phyloP scores from a whole-genome alignment of 306 rosid species.

The Casuarina cunninghamiana region DNA sequence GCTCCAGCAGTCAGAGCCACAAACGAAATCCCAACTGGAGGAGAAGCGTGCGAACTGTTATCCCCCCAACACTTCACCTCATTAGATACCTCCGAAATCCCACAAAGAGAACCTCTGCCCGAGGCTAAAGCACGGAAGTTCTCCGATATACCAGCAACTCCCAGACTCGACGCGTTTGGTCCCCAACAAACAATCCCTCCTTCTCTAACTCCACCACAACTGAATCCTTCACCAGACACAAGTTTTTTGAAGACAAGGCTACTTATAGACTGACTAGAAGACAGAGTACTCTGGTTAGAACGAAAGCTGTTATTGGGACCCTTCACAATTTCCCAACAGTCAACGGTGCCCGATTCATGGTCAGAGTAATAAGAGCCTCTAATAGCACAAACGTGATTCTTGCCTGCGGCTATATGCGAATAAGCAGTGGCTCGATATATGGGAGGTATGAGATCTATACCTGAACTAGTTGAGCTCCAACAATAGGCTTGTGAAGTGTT shows the following conservation, averaged over 20 bases:
- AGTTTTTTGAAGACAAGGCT: constrained; percentile 46
- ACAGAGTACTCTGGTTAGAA: constrained; percentile 46
- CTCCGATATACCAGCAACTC: constrained; percentile 44
- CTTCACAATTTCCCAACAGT: constrained; percentile 72
- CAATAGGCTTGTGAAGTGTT: constrained; percentile 75
- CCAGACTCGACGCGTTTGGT: constrained; percentile 49
- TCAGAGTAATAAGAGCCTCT: constrained; percentile 73
- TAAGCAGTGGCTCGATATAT: constrained; percentile 50
- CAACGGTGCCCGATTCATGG: constrained; percentile 58
- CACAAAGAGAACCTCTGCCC: constrained; percentile 64
- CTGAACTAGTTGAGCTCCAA: constrained; percentile 51
- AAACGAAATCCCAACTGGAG: constrained; percentile 25
- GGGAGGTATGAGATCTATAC: constrained; percentile 65
- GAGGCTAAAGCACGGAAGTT: constrained; percentile 56
- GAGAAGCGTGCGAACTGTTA: constrained; percentile 32
- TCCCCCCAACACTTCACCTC: constrained; percentile 78
- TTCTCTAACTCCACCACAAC: constrained; percentile 60
- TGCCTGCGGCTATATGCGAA: constrained; percentile 75
- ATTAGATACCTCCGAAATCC: constrained; percentile 51
- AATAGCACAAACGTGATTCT: constrained; percentile 76
- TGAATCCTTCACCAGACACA: constrained; percentile 84
- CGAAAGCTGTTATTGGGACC: constrained; percentile 34
- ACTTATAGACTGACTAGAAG: constrained; percentile 38
- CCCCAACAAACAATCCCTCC: constrained; percentile 91
- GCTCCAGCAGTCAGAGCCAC: constrained; percentile 65